These are phyloP conservation scores for Arachis hypogaea DNA, from an alignment of 306 rosid species.

Conservation along the genomic window DNA sequence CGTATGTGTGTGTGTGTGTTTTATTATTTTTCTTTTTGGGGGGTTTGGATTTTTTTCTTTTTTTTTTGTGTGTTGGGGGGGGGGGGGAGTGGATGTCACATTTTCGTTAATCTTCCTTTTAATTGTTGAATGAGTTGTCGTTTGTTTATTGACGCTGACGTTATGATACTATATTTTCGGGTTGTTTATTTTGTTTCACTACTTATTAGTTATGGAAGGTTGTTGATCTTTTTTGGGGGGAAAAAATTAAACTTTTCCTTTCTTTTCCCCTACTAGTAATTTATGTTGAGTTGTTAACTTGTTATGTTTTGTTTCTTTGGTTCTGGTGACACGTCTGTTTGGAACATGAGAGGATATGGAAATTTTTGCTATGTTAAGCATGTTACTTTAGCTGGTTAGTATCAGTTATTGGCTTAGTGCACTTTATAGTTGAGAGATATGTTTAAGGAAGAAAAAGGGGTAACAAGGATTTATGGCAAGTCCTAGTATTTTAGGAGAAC, in stretches of 20 bases:
- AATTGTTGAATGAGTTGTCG: neutral
- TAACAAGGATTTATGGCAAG: no score
- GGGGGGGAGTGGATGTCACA: neutral
- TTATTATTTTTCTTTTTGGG: no score
- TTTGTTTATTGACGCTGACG: slow-evolving; percentile 21
- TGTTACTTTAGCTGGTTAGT: neutral
- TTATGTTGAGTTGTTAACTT: slow-evolving; percentile 17
- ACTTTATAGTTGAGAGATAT: slow-evolving; percentile 8
- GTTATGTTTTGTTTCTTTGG: slow-evolving; percentile 19
- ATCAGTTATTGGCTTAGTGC: slow-evolving; percentile 7
- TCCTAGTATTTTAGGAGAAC: no score
- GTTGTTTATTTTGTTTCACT: slow-evolving; percentile 32
- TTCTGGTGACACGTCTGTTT: slow-evolving; percentile 2
- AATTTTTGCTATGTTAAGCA: neutral
- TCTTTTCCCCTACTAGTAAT: neutral
- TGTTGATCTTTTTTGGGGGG: neutral
- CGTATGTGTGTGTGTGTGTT: no score
- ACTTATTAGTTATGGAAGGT: slow-evolving; percentile 1
- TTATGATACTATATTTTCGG: neutral
- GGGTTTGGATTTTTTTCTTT: no score
- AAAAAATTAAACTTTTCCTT: no score
- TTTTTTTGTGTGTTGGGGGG: neutral
- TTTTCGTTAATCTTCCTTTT: neutral
- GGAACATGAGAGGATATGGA: neutral
- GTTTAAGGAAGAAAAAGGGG: slow-evolving; percentile 14